phyloP scores from a whole-genome alignment of 2,329 filamentous ascomycete species.

The Orbilia ellipsospora region DNA sequence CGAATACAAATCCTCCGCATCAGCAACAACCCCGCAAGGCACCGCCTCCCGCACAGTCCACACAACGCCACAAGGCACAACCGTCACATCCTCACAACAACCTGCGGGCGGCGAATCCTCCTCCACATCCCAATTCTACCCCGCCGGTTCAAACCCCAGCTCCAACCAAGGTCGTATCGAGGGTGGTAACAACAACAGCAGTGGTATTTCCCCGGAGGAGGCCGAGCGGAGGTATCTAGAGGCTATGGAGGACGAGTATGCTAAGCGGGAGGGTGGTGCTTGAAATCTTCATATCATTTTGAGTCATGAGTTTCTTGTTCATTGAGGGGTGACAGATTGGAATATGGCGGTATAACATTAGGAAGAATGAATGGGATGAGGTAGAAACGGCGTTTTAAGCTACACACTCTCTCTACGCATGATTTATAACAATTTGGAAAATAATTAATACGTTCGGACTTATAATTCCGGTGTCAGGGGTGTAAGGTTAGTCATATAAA shows the following conservation, averaged over 20 bases:
- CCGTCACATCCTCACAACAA: conserved; percentile 28
- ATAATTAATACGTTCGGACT: too few relatives aligned
- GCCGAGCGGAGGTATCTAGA: conserved; percentile 45
- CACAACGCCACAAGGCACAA: conserved; percentile 43
- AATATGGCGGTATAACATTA: too few relatives aligned
- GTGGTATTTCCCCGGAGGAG: conserved; percentile 26
- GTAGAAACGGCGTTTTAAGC: too few relatives aligned
- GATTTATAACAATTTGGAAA: too few relatives aligned
- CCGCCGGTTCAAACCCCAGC: conserved; percentile 9
- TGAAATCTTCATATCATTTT: conserved; percentile 6
- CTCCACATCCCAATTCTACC: conserved; percentile 2
- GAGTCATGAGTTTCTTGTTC: too few relatives aligned
- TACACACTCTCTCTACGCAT: too few relatives aligned
- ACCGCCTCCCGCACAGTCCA: conserved; percentile 43
- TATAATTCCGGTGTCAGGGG: too few relatives aligned
- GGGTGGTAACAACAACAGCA: background rate
- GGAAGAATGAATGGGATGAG: too few relatives aligned
- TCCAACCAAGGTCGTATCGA: conserved; percentile 1
- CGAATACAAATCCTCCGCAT: conserved; percentile 38
- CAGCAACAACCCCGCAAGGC: conserved; percentile 24
- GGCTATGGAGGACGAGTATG: conserved; percentile 55
- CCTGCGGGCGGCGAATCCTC: conserved; percentile 21
- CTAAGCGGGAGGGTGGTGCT: conserved; percentile 52
- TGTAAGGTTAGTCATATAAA: too few relatives aligned
- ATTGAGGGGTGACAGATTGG: too few relatives aligned